Base-by-base conservation (phyloP, 2,329 filamentous ascomycete species). In the Penicillium verrucosum region DNA sequence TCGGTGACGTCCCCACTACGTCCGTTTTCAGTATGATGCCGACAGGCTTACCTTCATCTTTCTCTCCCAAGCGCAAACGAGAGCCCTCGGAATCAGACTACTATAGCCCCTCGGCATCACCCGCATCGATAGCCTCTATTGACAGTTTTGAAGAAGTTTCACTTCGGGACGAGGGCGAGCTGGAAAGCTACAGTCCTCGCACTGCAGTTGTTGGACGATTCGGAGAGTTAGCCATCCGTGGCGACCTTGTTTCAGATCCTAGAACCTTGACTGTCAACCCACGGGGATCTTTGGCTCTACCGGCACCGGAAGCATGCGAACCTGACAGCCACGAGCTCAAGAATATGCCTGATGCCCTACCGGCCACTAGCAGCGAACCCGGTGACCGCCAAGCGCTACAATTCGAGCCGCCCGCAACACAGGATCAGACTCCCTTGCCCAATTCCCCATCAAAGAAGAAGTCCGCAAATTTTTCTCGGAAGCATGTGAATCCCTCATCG, bases 131-230 rank as follows among this genome's bases (percentile, higher is more conserved):
- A 16, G 52, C 65, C 18, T 74, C 73, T 14, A 60, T 66, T 9
- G 51, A 60, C 6, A 74, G 68, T 57, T 55, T 69, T 32, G 68
- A 68, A 56, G 73, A 75, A 49, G 53, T 59, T 43, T 66, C 61
- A 45, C 48, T 73, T 38, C 62, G 63, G 27, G 70, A 73, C 55
- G 70, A 72, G 36, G 67, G 69, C 45, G 69, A 70, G 48, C 58
- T 64, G 40, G 71, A 68, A 40, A 64, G 69, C 51, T 65, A 71
- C 58, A 75, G 76, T 57, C 75, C 76, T 51, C 71, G 71, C 51
- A 69, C 73, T 29, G 66, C 65, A 23, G 75, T 78, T 41, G 73
- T 73, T 51, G 71, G 74, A 54, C 70, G 70, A 53, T 68, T 79
- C 45, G 71, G 71, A 46, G 67, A 74, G 50, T 65, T 78, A 53